These are phyloP conservation scores for Lipomyces orientalis DNA, from an alignment of 805 yeast genomes.

Conservation along the genomic window DNA sequence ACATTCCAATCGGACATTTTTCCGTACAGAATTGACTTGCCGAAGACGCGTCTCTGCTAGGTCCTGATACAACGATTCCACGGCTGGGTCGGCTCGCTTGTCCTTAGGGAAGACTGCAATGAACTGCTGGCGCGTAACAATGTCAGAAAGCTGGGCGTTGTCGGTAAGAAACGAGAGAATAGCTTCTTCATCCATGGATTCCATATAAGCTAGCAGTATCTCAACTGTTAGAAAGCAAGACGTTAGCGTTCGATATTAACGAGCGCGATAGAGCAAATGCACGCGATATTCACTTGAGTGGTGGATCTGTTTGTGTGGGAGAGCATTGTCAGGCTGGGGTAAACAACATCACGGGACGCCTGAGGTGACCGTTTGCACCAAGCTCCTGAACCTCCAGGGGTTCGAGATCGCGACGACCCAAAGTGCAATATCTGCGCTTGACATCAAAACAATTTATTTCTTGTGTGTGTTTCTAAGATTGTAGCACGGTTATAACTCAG, in stretches of 20 bases:
- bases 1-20: constrained; percentile 22
- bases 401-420: not conserved
- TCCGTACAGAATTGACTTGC: constrained; percentile 9
- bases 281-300: not conserved
- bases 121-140: constrained; percentile 28
- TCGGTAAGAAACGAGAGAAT: constrained; percentile 30
- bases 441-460: not conserved
- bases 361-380: not conserved
- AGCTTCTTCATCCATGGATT: constrained; percentile 21
- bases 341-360: not conserved
- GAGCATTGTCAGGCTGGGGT: not conserved
- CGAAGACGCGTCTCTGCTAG: constrained; percentile 13
- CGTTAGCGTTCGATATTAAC: not conserved
- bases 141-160: constrained; percentile 19
- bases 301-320: not conserved
- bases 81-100: constrained; percentile 19
- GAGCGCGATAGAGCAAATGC: not conserved
- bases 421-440: not conserved
- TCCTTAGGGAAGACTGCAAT: constrained; percentile 21
- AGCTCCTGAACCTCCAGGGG: not conserved
- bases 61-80: constrained; percentile 26
- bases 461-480: not conserved
- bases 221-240: not conserved
- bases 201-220: not conserved
- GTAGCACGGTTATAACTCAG: not conserved